Base-by-base conservation (phyloP, 805 yeast genomes). In the Lachancea quebecensis region DNA sequence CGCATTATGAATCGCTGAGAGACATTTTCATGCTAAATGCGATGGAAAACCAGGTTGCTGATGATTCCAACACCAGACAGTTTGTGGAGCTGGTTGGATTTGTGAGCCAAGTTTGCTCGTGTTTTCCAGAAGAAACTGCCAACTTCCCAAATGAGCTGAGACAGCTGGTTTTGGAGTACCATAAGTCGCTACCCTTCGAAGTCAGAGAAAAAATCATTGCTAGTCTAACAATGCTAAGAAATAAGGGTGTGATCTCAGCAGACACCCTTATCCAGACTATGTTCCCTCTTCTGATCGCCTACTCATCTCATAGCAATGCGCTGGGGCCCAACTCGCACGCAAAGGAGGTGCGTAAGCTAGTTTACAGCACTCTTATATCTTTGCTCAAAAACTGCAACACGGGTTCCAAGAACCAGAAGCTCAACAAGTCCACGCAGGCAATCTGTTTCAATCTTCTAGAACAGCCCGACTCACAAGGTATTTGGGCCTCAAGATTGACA, bases 401-500 rank as follows among this genome's bases (percentile, higher is more conserved):
- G 6, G 93, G 93, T n/a, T 72, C 93, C 4, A 88, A 85, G 62
- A 87, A 89, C 61, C 96, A 88, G 61, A 89, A 85, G 65, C 70
- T 93, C 50, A 93, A 93, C 64, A 76, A 85, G 60, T 80, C 89
- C 10, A 86, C 96, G 1, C 99, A 93, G 66, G 96, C 98, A 0
- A 67, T 93, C 40, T 75, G 95, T 42, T 91, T 93, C 72, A 87
- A 86, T 56, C 71, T 91, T 51, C 70, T 93, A 38, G 96, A 88
- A 52, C 68, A 85, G 62, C 79, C 85, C 48, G 85, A 81, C 53
- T 75, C 87, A 35, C 86, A 84, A 56, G 96, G 97, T 32, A 69
- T 93, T 18, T 93, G 98, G 97, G 97, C 98, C 7, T 86, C 97
- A 2, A 90, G 88, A 58, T 70, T 93, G 46, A 89, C 97, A 4